Evolutionary conservation across 306 rosid genomes (phyloP).

Genomic region (Hylodesmum podocarpum): DNA sequence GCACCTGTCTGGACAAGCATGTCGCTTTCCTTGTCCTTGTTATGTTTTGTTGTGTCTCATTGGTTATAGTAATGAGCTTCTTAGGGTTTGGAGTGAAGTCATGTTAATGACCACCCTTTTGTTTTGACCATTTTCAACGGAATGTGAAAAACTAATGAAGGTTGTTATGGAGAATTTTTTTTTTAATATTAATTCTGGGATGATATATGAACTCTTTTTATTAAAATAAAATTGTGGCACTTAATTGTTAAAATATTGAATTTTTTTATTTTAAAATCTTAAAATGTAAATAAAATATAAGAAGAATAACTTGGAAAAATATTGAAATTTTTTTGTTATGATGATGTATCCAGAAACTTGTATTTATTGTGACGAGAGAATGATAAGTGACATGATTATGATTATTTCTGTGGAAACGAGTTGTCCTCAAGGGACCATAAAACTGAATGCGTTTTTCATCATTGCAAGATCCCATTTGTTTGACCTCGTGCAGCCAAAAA

Average conservation of each 20-base stretch:
- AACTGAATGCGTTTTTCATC: not conserved
- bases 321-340: not conserved
- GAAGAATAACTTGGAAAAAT: not conserved
- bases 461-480: not conserved
- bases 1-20: not conserved
- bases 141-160: not conserved
- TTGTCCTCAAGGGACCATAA: not conserved
- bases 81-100: not conserved
- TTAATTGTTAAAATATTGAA: not conserved
- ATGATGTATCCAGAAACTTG: not conserved
- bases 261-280: not conserved
- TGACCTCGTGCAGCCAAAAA: not conserved
- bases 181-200: not conserved
- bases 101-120: slow-evolving; percentile 7
- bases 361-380: not conserved
- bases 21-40: slow-evolving; percentile 24
- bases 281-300: not conserved
- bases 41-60: not conserved
- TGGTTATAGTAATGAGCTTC: not conserved
- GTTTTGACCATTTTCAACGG: not conserved
- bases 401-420: not conserved
- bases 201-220: not conserved
- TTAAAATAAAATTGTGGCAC: not conserved
- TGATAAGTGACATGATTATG: not conserved
- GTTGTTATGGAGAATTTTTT: not conserved